Percentiles rank a stretch among this genome's conserved stretches.
These are phyloP conservation scores for Ceratobasidium sp. DNA, from an alignment of 1,284 basidiomycete genomes.

Conservation along the genomic window DNA sequence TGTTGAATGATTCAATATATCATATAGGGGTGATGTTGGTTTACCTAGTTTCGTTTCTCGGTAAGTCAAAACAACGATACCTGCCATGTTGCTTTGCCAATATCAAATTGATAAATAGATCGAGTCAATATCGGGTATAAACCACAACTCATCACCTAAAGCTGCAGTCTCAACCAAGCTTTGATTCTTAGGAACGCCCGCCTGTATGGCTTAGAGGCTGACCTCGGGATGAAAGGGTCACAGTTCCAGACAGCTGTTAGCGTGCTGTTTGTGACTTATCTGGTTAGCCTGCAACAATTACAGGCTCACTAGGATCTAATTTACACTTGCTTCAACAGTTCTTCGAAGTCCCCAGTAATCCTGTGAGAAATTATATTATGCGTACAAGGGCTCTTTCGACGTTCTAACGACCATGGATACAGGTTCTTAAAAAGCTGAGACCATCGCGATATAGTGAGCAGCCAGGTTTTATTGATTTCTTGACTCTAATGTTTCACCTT, in stretches of 20 bases:
- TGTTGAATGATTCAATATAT: neutral
- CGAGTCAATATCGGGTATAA: conserved; percentile 44
- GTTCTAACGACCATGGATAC: neutral
- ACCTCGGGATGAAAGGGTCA: conserved; percentile 41
- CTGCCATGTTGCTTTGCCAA: neutral
- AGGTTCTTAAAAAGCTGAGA: conserved; percentile 44
- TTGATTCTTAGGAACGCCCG: conserved; percentile 43
- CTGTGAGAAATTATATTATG: conserved; percentile 20
- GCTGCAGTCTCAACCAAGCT: neutral
- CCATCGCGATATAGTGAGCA: conserved; percentile 44
- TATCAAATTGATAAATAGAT: conserved; percentile 7
- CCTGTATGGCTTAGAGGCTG: conserved; percentile 44
- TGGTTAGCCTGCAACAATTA: conserved; percentile 12
- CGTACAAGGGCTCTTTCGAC: neutral
- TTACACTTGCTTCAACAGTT: neutral
- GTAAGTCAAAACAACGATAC: neutral
- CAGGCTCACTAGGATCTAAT: neutral
- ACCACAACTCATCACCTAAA: neutral
- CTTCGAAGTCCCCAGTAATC: conserved; percentile 44
- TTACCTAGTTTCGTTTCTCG: conserved; percentile 45
- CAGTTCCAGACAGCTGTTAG: conserved; percentile 44
- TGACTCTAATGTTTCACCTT: neutral
- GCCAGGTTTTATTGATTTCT: neutral
- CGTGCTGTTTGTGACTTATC: conserved; percentile 45
- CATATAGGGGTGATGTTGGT: conserved; percentile 43